Conservation (phyloP, 495 filamentous ascomycete genomes). For the Tuber microsphaerosporum region DNA sequence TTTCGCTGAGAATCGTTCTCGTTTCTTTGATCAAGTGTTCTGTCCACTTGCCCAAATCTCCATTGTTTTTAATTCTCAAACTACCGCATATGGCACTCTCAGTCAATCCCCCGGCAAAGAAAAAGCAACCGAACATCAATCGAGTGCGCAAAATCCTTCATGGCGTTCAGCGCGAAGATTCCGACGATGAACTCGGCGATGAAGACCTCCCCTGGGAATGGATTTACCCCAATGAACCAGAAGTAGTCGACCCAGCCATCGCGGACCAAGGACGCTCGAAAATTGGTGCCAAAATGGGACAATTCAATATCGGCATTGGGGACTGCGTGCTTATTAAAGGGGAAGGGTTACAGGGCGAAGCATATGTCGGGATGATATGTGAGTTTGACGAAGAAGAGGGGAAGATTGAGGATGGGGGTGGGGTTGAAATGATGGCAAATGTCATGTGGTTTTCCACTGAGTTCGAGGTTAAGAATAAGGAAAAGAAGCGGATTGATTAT, state of each 20-base stretch:
- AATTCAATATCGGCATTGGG: slow-evolving; percentile 70
- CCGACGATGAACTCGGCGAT: slow-evolving; percentile 80
- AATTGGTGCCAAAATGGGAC: slow-evolving; percentile 76
- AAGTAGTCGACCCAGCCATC: slow-evolving; percentile 17
- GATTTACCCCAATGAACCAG: slow-evolving; percentile 54
- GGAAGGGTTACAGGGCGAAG: slow-evolving; percentile 64
- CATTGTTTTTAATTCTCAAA: not conserved
- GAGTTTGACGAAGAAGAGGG: slow-evolving; percentile 68
- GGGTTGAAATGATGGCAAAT: slow-evolving; percentile 53
- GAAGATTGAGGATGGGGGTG: slow-evolving; percentile 50
- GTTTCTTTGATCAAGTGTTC: not conserved
- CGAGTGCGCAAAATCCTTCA: slow-evolving; percentile 58
- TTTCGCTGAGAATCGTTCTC: not conserved
- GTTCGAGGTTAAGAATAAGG: slow-evolving; percentile 73
- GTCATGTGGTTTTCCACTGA: slow-evolving; percentile 82
- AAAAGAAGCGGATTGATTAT: slow-evolving; percentile 76
- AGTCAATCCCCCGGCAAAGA: not conserved
- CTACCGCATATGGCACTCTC: not conserved
- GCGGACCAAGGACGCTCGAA: slow-evolving; percentile 51
- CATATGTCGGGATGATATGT: slow-evolving; percentile 83
- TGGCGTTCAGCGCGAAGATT: slow-evolving; percentile 70
- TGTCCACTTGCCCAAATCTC: not conserved
- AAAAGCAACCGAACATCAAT: slow-evolving; percentile 14
- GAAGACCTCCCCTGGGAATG: slow-evolving; percentile 90
- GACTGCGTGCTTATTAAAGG: slow-evolving; percentile 82